A percentile compares a stretch with the other conserved stretches of the same genome.
These are phyloP conservation scores for Aspergillus incahuasiensis DNA, from an alignment of 495 filamentous ascomycete species.

Conservation along the genomic window DNA sequence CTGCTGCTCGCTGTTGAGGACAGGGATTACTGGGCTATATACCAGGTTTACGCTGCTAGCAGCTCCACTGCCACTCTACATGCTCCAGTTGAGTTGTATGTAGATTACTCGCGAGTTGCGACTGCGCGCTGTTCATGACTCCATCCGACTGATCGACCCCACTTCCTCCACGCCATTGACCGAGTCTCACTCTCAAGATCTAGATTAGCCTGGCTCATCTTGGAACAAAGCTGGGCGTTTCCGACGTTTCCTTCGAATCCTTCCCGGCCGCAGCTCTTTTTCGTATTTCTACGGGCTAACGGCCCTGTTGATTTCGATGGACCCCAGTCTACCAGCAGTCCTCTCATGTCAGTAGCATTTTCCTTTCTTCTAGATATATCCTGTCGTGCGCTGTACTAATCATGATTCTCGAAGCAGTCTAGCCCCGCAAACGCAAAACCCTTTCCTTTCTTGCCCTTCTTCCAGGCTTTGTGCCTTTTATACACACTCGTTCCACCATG, in stretches of 20 bases:
- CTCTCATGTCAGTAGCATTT: background rate
- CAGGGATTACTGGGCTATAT: background rate
- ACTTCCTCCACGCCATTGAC: background rate
- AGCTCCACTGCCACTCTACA: background rate
- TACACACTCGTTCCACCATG: conserved; percentile 17
- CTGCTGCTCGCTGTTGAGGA: background rate
- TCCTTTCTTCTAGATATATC: background rate
- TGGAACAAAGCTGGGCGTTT: conserved; percentile 10
- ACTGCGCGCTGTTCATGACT: background rate
- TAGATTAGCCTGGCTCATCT: conserved; percentile 9
- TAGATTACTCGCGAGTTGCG: background rate
- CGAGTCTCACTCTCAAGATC: conserved; percentile 2
- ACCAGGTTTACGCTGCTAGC: background rate
- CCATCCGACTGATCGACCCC: background rate
- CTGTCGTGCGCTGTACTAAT: background rate
- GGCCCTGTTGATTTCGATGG: background rate
- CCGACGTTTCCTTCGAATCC: background rate
- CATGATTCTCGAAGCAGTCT: background rate
- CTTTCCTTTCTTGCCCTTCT: background rate
- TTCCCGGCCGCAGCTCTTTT: background rate
- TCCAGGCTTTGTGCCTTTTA: background rate
- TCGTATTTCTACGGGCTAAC: background rate
- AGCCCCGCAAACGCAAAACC: background rate
- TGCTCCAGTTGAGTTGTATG: background rate
- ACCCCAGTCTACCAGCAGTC: background rate